Conservation (phyloP, 2,329 filamentous ascomycete species). For the Tolypocladium endophyticum region DNA sequence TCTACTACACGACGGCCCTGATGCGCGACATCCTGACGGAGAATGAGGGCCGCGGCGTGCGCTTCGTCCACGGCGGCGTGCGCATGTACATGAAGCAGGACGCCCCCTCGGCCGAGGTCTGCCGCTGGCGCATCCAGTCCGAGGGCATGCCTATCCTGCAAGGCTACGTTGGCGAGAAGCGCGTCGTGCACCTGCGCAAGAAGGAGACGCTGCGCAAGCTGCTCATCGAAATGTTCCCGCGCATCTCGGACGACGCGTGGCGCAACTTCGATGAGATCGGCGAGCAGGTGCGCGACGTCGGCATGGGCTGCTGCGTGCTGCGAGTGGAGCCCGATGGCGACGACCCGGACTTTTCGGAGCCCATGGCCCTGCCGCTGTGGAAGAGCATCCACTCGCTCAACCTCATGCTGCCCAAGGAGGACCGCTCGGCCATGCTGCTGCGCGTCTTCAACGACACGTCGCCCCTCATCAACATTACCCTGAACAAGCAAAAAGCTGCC, state of each 20-base stretch:
- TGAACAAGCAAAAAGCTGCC: conserved; percentile 34
- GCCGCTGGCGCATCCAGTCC: conserved; percentile 89
- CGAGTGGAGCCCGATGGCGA: conserved; percentile 65
- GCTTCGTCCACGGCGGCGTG: conserved; percentile 92
- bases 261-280: conserved; percentile 77
- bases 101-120: conserved; percentile 74
- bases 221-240: conserved; percentile 94
- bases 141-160: conserved; percentile 89
- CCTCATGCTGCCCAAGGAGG: conserved; percentile 96
- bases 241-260: conserved; percentile 66
- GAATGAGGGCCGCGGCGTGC: conserved; percentile 86
- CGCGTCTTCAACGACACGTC: conserved; percentile 84
- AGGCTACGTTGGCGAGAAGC: conserved; percentile 72
- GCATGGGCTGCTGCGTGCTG: conserved; percentile 87
- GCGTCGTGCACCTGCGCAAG: conserved; percentile 64
- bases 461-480: conserved; percentile 63
- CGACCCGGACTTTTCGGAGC: conserved; percentile 54
- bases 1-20: conserved; percentile 87
- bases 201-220: conserved; percentile 73
- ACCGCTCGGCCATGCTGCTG: conserved; percentile 83
- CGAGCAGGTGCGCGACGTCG: conserved; percentile 65
- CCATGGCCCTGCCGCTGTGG: conserved; percentile 87
- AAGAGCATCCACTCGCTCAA: conserved; percentile 86
- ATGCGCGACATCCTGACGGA: conserved; percentile 74
- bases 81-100: conserved; percentile 99